Evolutionary conservation across 305 asterid genomes (phyloP), one percentile per base, ranked within the genome.

Genomic region (Salvia sclarea): DNA sequence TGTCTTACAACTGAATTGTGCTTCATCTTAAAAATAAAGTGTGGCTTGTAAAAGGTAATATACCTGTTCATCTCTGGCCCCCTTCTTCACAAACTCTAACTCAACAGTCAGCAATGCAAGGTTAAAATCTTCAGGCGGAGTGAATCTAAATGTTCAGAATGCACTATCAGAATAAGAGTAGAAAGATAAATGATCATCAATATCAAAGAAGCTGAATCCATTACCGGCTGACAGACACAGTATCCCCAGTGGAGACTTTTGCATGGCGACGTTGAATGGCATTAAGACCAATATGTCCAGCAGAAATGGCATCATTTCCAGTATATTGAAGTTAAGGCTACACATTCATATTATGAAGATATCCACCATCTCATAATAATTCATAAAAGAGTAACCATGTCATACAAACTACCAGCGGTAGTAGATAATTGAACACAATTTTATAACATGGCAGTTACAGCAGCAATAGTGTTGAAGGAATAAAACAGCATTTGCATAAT

Each of bases 61-160:
- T 71, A 94, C 99, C 79, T 82, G 92, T 72, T 91, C 99, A 0
- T 95, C 99, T 83, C 76, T 95, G 38, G 95, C 76, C 65, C 91
- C 96, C 74, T 83, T 95, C 87, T 88, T 91, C 65, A 95, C 92
- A 78, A 91, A 95, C 87, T 95, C 99, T 89, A 95, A 83, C 71
- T 95, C 99, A 14, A 95, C 83, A 21, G 89, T 86, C 47, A 95
- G 86, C 85, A 95, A 71, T 22, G 98, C 92, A 49, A 89, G 85
- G 75, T 84, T 85, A 78, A 85, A 86, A 79, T 80, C 57, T 63
- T 95, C 99, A 22, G 99, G 98, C 53, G 95, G 99, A 55, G 71
- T 47, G 64, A 88, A 95, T 72, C 99, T 95, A 78, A 61, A 49
- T 44, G 4, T 33, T 62, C 2, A 43, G 54, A 80, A 61, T 9